phyloP scores from a whole-genome alignment of 2,329 filamentous ascomycete species.

The Botrytis hyacinthi region DNA sequence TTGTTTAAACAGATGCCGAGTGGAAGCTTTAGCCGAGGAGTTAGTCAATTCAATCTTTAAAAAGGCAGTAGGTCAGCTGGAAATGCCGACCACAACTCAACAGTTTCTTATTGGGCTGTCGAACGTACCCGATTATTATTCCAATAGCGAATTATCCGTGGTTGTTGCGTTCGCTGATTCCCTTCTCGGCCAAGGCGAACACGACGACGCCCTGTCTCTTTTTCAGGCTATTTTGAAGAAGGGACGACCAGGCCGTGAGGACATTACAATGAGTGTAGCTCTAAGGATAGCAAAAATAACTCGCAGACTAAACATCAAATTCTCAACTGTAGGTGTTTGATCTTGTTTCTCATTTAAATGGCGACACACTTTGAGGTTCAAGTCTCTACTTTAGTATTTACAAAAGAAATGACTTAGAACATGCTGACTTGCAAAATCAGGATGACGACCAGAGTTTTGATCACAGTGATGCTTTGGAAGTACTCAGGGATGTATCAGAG shows the following conservation, averaged over 20 bases:
- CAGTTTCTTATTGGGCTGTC: not conserved
- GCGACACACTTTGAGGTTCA: not conserved
- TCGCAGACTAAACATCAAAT: not conserved
- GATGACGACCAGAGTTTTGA: not conserved
- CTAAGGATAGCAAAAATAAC: not conserved
- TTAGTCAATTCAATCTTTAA: not conserved
- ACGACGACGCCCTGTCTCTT: not conserved
- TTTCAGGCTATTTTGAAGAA: not conserved
- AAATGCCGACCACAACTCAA: not conserved
- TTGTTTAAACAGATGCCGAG: not conserved
- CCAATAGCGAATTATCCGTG: not conserved
- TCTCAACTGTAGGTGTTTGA: not conserved
- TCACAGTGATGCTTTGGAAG: not conserved
- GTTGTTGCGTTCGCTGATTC: not conserved
- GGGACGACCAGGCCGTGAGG: not conserved
- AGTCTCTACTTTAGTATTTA: not conserved
- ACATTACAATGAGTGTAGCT: not conserved
- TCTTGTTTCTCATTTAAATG: not conserved
- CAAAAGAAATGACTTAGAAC: not conserved
- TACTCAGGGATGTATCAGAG: not conserved
- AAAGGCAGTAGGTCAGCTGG: too few relatives aligned
- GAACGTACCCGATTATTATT: not conserved
- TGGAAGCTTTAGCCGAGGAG: not conserved
- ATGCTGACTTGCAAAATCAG: not conserved
- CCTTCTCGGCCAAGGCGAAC: not conserved